Conservation (phyloP, 306 rosid genomes). For the Casuarina equisetifolia region DNA sequence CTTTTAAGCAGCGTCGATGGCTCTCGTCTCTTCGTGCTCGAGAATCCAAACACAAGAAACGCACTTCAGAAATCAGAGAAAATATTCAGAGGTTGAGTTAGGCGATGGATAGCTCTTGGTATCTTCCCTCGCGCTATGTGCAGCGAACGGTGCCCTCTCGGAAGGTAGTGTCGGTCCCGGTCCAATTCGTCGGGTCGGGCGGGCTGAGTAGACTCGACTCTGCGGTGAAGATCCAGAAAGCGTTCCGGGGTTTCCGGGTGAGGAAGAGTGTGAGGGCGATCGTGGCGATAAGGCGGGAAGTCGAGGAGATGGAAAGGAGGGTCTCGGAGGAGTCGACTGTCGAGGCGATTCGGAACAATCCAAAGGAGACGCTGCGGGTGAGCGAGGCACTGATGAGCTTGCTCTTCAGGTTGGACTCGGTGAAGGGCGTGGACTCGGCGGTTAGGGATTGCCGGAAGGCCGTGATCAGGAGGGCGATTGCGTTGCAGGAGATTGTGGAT, state of each 20-base stretch:
- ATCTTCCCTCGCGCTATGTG: slow-evolving; percentile 11
- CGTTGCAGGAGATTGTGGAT: slow-evolving; percentile 64
- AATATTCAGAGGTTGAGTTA: neutral
- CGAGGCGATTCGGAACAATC: slow-evolving; percentile 39
- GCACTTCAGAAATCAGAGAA: neutral
- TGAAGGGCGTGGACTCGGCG: slow-evolving; percentile 47
- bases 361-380: slow-evolving; percentile 53
- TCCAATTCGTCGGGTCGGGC: slow-evolving; percentile 33
- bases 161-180: slow-evolving; percentile 60
- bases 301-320: slow-evolving; percentile 41
- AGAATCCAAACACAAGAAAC: neutral
- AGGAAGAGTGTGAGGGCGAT: slow-evolving; percentile 62
- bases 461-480: slow-evolving; percentile 57
- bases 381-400: slow-evolving; percentile 64
- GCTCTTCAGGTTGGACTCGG: slow-evolving; percentile 61
- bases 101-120: slow-evolving; percentile 34
- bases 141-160: slow-evolving; percentile 26
- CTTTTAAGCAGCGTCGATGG: slow-evolving; percentile 1
- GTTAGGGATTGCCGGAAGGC: slow-evolving; percentile 61
- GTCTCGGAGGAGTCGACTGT: slow-evolving; percentile 22
- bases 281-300: slow-evolving; percentile 37
- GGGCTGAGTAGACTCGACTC: slow-evolving; percentile 24
- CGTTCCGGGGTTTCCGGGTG: slow-evolving; percentile 55
- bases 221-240: slow-evolving; percentile 62
- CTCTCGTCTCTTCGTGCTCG: neutral